Base-by-base conservation (phyloP, 305 asterid species). In the Lippia alba region DNA sequence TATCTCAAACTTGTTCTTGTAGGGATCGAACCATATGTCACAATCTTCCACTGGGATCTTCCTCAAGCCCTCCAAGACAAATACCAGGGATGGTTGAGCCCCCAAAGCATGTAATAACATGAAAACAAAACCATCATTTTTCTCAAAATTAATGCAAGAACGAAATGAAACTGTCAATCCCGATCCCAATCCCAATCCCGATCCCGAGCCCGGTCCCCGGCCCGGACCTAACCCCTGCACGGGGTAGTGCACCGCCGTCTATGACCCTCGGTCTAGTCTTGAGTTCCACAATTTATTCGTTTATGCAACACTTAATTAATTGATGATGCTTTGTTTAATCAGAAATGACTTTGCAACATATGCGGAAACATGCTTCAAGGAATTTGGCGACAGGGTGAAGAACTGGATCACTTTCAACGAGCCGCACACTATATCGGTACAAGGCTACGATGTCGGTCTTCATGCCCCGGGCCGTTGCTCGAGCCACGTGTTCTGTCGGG, bases 321-420 rank as follows among this genome's bases (percentile, higher is more conserved):
- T 36, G 9, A 36, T 36, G 9, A 36, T 36, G 41, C 8, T 16
- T 8, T 16, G 16, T 51, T 6, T 10, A 11, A 51, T 4, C 20
- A 51, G 56, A 51, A 16, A 51, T 5, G 56, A 51, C 56, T 51
- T 51, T 51, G 56, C 30, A 0, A 8, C 40, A 5, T 87, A 73
- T 30, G 89, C 92, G 4, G 88, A 86, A 48, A 86, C 86, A 0
- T 88, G 95, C 61, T 88, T 82, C 39, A 71, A 70, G 64, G 78
- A 72, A 54, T 88, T 86, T 64, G 95, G 95, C 1, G 95, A 88
- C 57, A 71, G 90, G 15, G 95, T 88, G 67, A 88, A 86, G 80
- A 56, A 84, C 10, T 88, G 95, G 95, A 88, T 88, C 71, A 86
- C 89, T 18, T 77, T 88, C 68, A 88, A 88, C 40, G 95, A 88